Conservation (phyloP, 2,329 filamentous ascomycete genomes). For the Neurospora sp. region DNA sequence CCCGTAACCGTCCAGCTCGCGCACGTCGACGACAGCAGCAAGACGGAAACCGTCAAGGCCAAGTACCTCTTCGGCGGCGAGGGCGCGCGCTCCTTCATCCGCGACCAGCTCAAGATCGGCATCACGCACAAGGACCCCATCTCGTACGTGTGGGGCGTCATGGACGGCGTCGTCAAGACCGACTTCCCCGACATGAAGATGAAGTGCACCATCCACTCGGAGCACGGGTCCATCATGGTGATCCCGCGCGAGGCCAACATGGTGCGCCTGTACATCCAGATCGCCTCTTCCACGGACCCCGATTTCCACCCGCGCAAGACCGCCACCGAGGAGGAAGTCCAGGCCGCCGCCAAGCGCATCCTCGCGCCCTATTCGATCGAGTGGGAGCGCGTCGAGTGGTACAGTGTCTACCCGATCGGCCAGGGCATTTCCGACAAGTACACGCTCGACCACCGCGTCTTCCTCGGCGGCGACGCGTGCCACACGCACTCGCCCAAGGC, state of each 20-base stretch:
- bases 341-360: constrained; percentile 54
- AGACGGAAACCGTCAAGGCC: constrained; percentile 54
- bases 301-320: constrained; percentile 53
- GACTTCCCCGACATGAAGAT: constrained; percentile 73
- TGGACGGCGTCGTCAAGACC: constrained; percentile 62
- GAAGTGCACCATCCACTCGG: constrained; percentile 68
- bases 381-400: constrained; percentile 63
- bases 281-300: constrained; percentile 48
- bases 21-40: constrained; percentile 66
- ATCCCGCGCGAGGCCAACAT: constrained; percentile 63
- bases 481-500: constrained; percentile 74
- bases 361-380: constrained; percentile 56
- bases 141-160: constrained; percentile 65
- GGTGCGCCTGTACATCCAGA: constrained; percentile 62
- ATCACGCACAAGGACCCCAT: constrained; percentile 63
- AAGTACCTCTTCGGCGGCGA: constrained; percentile 67
- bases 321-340: constrained; percentile 53
- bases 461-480: constrained; percentile 68
- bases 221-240: constrained; percentile 67
- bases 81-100: constrained; percentile 56
- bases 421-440: constrained; percentile 62
- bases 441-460: constrained; percentile 58
- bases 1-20: constrained; percentile 71
- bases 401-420: constrained; percentile 66
- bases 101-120: constrained; percentile 56